A percentile compares a stretch with the other conserved stretches of the same genome.
Conservation (phyloP, 2,329 filamentous ascomycete genomes). For the Cadophora gregata region DNA sequence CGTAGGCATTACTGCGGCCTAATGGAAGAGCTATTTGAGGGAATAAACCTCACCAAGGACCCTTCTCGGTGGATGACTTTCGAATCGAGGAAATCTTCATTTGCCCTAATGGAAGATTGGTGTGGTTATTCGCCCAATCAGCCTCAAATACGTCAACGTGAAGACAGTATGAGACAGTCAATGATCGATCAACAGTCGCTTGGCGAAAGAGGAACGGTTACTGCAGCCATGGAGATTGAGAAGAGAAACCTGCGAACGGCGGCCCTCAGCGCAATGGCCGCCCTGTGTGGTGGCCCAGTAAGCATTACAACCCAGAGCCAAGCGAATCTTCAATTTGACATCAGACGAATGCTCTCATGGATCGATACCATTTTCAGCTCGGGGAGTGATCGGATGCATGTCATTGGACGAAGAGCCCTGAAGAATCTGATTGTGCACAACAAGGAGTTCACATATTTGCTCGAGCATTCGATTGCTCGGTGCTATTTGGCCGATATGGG, state of each 20-base stretch:
- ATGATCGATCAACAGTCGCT: conserved; percentile 78
- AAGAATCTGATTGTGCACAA: conserved; percentile 92
- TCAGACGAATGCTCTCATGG: conserved; percentile 92
- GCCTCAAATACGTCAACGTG: conserved; percentile 77
- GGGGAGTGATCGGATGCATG: conserved; percentile 87
- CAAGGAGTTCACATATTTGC: conserved; percentile 80
- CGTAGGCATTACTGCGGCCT: conserved; percentile 93
- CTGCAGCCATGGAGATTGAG: conserved; percentile 94
- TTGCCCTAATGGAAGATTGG: conserved; percentile 98
- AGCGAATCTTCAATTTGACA: conserved; percentile 87
- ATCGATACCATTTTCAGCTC: conserved; percentile 94
- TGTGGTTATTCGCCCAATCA: conserved; percentile 96
- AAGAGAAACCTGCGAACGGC: conserved; percentile 90
- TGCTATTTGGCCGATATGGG: conserved; percentile 84
- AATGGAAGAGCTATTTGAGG: conserved; percentile 91
- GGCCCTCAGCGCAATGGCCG: conserved; percentile 93
- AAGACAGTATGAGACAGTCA: conserved; percentile 86
- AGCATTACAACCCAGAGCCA: conserved; percentile 88
- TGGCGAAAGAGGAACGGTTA: conserved; percentile 77
- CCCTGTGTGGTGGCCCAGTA: conserved; percentile 85
- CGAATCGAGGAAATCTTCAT: conserved; percentile 92
- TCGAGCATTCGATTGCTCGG: conserved; percentile 88
- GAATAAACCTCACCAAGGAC: conserved; percentile 83
- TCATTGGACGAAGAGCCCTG: conserved; percentile 85
- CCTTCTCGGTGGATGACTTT: conserved; percentile 96